Evolutionary conservation across 768 basidiomycete species (phyloP).

Genomic region (Termitomyces sp.): DNA sequence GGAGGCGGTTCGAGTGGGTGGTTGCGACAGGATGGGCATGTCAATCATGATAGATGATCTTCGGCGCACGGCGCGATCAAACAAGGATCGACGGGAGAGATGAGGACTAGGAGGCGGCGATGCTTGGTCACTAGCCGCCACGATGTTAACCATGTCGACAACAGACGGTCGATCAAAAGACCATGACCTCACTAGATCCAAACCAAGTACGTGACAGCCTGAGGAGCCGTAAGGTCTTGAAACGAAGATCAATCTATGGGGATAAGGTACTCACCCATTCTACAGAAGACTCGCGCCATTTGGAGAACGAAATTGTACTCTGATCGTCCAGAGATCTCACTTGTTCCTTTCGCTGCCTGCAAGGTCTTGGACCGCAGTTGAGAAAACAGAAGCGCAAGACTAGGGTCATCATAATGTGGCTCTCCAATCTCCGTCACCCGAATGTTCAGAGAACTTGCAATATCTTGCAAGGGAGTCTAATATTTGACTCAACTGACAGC

Average conservation of each 20-base stretch:
- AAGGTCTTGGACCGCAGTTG: slow-evolving; percentile 87
- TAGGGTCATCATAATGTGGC: slow-evolving; percentile 91
- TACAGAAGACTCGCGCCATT: slow-evolving; percentile 87
- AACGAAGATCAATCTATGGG: not conserved
- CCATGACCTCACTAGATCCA: slow-evolving; percentile 88
- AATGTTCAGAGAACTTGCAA: slow-evolving; percentile 53
- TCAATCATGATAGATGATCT: slow-evolving; percentile 82
- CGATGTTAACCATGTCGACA: slow-evolving; percentile 18
- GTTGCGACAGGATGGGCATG: slow-evolving; percentile 68
- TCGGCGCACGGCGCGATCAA: slow-evolving; percentile 51
- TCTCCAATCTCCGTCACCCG: slow-evolving; percentile 65
- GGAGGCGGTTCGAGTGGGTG: slow-evolving; percentile 51
- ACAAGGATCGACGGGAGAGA: slow-evolving; percentile 36
- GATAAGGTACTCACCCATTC: slow-evolving; percentile 76
- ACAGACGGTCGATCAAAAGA: slow-evolving; percentile 76
- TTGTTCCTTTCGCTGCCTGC: slow-evolving; percentile 90
- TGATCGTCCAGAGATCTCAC: slow-evolving; percentile 78
- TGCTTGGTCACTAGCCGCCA: slow-evolving; percentile 3
- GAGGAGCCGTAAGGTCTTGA: slow-evolving; percentile 1
- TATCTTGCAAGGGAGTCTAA: slow-evolving; percentile 73
- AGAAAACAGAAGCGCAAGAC: slow-evolving; percentile 84
- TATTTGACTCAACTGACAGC: not conserved
- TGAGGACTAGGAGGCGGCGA: slow-evolving; percentile 40
- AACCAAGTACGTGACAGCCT: slow-evolving; percentile 92
- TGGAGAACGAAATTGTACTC: slow-evolving; percentile 97